Conservation (phyloP, 2,329 filamentous ascomycete species). For the Dactylellina sp. region DNA sequence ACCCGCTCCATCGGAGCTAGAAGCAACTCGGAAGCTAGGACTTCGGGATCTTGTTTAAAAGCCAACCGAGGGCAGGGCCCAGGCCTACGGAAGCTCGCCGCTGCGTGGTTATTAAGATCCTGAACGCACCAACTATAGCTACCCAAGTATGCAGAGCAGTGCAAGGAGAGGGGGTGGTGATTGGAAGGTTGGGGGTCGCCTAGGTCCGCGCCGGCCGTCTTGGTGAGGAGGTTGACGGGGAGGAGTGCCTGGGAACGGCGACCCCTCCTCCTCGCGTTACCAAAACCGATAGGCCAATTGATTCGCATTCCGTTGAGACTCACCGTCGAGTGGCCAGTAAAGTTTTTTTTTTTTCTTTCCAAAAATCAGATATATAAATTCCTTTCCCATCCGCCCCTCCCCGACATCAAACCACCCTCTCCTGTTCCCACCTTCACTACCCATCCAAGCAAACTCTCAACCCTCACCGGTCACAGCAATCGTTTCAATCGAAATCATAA, state of each 20-base stretch:
- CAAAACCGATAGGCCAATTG: not conserved
- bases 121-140: not conserved
- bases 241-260: slow-evolving; percentile 44
- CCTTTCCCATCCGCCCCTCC: slow-evolving; percentile 52
- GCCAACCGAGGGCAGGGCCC: not conserved
- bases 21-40: slow-evolving; percentile 45
- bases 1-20: slow-evolving; percentile 26
- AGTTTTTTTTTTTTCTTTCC: too few relatives aligned
- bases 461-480: slow-evolving; percentile 15
- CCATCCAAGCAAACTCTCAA: too few relatives aligned
- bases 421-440: not conserved
- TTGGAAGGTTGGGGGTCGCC: slow-evolving; percentile 37
- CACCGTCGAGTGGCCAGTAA: not conserved
- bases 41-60: slow-evolving; percentile 39
- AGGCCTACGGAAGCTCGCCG: slow-evolving; percentile 46
- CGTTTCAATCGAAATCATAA: slow-evolving; percentile 31
- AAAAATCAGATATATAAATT: slow-evolving; percentile 43
- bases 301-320: not conserved
- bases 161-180: too few relatives aligned
- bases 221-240: slow-evolving; percentile 3
- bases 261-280: slow-evolving; percentile 9
- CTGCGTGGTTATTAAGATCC: slow-evolving; percentile 4
- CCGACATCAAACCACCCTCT: slow-evolving; percentile 7
- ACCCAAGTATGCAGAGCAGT: not conserved
- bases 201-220: not conserved